Evolutionary conservation across 2,329 filamentous ascomycete genomes (phyloP), one percentile per base, ranked within the genome.

Genomic region (Calonectria pauciramosa): DNA sequence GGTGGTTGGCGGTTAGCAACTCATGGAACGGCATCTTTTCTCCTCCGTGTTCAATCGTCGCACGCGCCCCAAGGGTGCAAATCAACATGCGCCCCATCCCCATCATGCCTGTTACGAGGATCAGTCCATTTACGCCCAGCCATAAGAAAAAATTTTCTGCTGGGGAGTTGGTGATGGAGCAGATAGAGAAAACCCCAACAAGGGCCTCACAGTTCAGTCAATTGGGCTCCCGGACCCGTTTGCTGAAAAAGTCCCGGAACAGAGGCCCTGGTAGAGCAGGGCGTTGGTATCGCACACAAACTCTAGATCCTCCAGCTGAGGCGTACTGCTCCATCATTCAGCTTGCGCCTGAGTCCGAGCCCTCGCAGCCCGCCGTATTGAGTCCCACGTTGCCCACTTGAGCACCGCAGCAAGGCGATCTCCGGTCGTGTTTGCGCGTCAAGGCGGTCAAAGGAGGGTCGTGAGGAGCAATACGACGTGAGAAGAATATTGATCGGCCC

Each of bases 51-150:
- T 71, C 66, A 74, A 38, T 63, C 74, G 60, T 8, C 71, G 71
- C 67, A 56, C 67, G 49, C 66, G 47, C 60, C 60, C 59, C 52
- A 52, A 65, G 60, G 63, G 71, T 49, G 54, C 28, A 67, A 54
- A 36, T 41, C 69, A 59, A 66, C 64, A 63, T 51, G 73, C 76
- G 77, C 71, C 65, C 74, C 70, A 28, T 66, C 59, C 66, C 38
- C 67, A 30, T 32, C 60, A 47, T 20, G 51, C 49, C 52, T 60
- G 59, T 47, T 36, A 56, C 65, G 66, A 73, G 41, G 74, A 80
- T 72, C 75, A 74, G 75, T 75, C 74, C 65, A 80, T 79, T 66
- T 59, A 38, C 30, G 28, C 38, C 36, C 60, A 49, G 49, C n/a
- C 54, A 49, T 28, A 14, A n/a, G 8, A 18, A 60, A 67, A 38